Base-by-base conservation (phyloP, 306 rosid species). In the Dryas octopetala region DNA sequence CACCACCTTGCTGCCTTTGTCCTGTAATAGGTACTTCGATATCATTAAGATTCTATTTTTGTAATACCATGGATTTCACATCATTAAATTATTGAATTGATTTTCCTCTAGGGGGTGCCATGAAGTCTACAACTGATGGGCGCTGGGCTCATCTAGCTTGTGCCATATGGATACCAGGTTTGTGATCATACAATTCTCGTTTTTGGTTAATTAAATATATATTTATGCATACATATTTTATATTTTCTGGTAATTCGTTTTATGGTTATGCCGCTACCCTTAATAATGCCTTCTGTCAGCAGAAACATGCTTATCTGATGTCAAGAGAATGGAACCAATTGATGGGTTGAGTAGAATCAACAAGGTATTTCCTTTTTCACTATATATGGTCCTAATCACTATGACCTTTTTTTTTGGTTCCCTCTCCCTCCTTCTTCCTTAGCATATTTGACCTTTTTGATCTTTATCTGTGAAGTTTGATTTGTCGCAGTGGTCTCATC, bases 141-240 rank as follows among this genome's bases (percentile, higher is more conserved):
- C 90, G 96, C 58, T 95, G 99, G 99, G 98, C 98, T 82, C 99
- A 95, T 86, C 84, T 95, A 76, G 97, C 99, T 68, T 95, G 99
- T 86, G 99, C 99, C 60, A 95, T 95, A 89, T 95, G 99, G 99
- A 95, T 95, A 85, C 99, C 99, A 74, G 99, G 99, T 95, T 73
- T 10, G 91, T 86, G 70, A 83, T 67, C 75, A 17, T 55, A 65
- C 77, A 19, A 68, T 50, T 81, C 46, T 46, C 62, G 50, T 75
- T 75, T 63, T 50, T 71, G 71, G 32, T 73, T 61, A 2, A 59
- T 71, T 60, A 32, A 59, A 38, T 32, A 55, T 65, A 51, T 46
- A 47, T 59, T 62, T 44, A 46, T 32, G 38, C 38, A 32, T 32
- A 32, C 38, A 32, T 32, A 32, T 32, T 32, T 1, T 62, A 51